Evolutionary conservation across 352 stramenopile species (phyloP).

Genomic region (Phytophthora uliginosa): DNA sequence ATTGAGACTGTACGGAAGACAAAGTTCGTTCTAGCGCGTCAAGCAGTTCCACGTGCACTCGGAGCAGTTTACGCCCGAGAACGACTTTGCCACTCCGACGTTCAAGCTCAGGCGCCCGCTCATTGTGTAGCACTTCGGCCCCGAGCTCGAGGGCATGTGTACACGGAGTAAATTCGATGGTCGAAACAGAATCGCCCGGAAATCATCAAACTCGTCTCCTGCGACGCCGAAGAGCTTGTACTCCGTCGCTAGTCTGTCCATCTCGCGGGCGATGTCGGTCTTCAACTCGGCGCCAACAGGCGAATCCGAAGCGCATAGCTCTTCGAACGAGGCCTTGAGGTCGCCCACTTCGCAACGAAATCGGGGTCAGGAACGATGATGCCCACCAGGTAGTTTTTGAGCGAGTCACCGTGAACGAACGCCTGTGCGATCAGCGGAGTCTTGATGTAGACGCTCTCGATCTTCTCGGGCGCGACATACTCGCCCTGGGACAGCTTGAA

Average conservation of each 20-base stretch:
- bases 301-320: too few relatives aligned
- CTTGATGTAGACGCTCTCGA: conserved; percentile 96
- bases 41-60: too few relatives aligned
- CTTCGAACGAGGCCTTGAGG: conserved; percentile 13
- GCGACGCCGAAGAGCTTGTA: conserved; percentile 59
- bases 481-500: conserved; percentile 96
- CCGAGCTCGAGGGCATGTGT: conserved; percentile 20
- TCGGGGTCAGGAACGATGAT: conserved; percentile 96
- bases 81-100: too few relatives aligned
- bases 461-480: conserved; percentile 97
- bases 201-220: too few relatives aligned
- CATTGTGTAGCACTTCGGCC: too few relatives aligned
- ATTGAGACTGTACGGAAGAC: too few relatives aligned
- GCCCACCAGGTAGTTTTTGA: conserved; percentile 76
- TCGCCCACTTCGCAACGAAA: conserved; percentile 80
- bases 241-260: conserved; percentile 69
- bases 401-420: conserved; percentile 97
- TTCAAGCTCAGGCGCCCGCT: too few relatives aligned
- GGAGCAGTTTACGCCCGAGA: too few relatives aligned
- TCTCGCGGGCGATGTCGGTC: conserved; percentile 48
- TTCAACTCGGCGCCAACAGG: too few relatives aligned
- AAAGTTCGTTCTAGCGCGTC: too few relatives aligned
- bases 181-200: too few relatives aligned
- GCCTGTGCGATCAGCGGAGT: conserved; percentile 26
- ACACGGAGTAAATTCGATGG: too few relatives aligned